Base-by-base conservation (phyloP, 2,329 filamentous ascomycete genomes). In the Microcyclosporella mali region DNA sequence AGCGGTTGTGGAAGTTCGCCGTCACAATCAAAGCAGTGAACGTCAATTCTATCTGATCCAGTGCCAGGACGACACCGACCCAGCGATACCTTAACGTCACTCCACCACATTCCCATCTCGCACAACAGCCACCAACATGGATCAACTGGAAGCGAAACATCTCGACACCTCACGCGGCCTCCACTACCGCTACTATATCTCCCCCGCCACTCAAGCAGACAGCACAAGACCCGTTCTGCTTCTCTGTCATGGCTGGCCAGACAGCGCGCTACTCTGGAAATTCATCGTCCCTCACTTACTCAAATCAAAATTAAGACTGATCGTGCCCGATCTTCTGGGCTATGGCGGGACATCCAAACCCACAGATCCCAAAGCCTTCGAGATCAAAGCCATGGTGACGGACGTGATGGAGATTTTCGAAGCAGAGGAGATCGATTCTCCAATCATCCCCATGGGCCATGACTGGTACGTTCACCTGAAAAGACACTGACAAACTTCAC, bases 221-320 rank as follows among this genome's bases (percentile, higher is more conserved):
- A 58, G 62, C 2, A 62, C 66, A 2, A 54, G 70, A 31, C 52
- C 52, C 2, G 37, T 40, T 28, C 46, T 72, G 10, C 62, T 73
- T 14, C 49, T 58, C 34, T 51, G 69, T 14, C 74, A 77, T 57
- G 74, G 74, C 44, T 77, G 68, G 52, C 73, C 74, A 4, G 71
- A 74, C 48, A 57, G 63, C 30, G 68, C 71, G 0, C 57, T 59
- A 2, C 58, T 73, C 18, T 77, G 71, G 71, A 53, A 62, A 9
- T 60, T 64, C 21, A 54, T 73, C 14, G 58, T 70, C 14, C 62
- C 61, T 27, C 49, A 65, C 17, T 59, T 74, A 7, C 60, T 66
- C n/a, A 49, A 64, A 6, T 58, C 64, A 3, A 61, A 64, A 38
- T 62, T 70, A 53, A 62, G 66, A 25, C 59, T 69, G 45, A 50